Evolutionary conservation across 2,329 filamentous ascomycete species (phyloP), one percentile per base, ranked within the genome.

Genomic region (Teratosphaeriaceae sp.): DNA sequence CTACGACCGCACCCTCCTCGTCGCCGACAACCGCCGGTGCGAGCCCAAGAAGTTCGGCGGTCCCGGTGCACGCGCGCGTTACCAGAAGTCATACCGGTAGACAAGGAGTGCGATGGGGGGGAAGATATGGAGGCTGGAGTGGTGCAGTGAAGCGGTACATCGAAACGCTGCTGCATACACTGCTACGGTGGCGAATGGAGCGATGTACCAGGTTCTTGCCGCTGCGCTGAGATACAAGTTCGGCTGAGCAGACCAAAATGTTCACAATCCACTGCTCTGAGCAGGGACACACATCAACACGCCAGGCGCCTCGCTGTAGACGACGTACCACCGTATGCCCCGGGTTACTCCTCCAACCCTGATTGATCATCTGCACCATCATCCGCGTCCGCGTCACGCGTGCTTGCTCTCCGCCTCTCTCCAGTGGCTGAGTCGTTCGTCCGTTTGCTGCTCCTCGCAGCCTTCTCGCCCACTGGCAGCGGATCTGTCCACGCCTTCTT

Each of bases 31-130:
- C 85, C 85, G 92, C 73, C 87, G 92, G 65, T 92, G 88, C 74
- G 92, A 98, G 82, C 90, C 90, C 76, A 97, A 97, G 89, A 96
- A 96, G 80, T 87, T 88, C 69, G 83, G 82, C 71, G 86, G 85
- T 86, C 85, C 81, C 64, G 90, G 90, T 82, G 90, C 92, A 69
- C 85, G 90, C 69, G 79, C 90, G 68, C 85, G 89, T 70, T 97
- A 88, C 89, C 90, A 97, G 80, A 96, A 96, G 80, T 95, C 89
- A 62, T 95, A 96, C 84, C 88, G 89, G 89, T 95, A 90, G 88
- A 59, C 49, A 45, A 39, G 39, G 19, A 45, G 38, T 19, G 18
- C 34, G 42, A 4, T 16, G 27, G 12, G 39, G 38, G 21, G 44
- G 45, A 40, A 42, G 31, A 38, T 42, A 35, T 12, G 33, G 20